Evolutionary conservation across 441 rosid species (phyloP).

Genomic region (Populus trichocarpa): DNA sequence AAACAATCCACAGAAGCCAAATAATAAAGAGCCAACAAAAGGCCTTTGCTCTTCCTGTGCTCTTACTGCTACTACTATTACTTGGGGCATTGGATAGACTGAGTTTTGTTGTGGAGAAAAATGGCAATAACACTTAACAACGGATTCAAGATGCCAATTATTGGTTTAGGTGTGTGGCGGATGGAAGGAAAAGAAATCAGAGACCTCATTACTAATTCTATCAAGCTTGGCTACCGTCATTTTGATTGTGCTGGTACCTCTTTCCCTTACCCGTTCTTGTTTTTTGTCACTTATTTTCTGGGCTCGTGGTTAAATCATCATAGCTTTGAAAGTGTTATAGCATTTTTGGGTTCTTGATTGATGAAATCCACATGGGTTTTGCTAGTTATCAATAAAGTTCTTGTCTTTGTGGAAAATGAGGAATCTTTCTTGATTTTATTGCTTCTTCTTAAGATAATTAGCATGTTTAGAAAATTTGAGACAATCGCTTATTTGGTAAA

Average conservation of each 20-base stretch:
- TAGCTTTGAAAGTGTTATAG: neutral
- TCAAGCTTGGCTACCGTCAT: conserved; percentile 92
- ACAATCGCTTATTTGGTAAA: neutral
- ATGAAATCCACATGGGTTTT: neutral
- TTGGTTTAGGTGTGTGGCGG: conserved; percentile 89
- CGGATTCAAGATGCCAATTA: conserved; percentile 79
- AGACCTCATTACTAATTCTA: conserved; percentile 63
- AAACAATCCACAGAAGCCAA: neutral
- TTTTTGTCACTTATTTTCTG: neutral
- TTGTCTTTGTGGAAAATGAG: neutral
- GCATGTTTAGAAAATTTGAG: neutral
- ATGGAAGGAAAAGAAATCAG: conserved; percentile 63
- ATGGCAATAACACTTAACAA: conserved; percentile 62
- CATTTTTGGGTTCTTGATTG: neutral
- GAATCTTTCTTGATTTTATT: neutral
- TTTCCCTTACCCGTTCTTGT: neutral
- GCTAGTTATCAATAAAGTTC: neutral
- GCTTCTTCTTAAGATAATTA: neutral
- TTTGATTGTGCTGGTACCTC: conserved; percentile 86
- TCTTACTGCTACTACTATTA: no score
- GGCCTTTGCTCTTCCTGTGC: no score
- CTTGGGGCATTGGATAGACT: neutral
- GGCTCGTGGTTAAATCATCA: neutral
- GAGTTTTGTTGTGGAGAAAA: neutral
- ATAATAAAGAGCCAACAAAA: neutral